Base-by-base conservation (phyloP, 768 basidiomycete species). In the Tubosaeta brunneosetosa region DNA sequence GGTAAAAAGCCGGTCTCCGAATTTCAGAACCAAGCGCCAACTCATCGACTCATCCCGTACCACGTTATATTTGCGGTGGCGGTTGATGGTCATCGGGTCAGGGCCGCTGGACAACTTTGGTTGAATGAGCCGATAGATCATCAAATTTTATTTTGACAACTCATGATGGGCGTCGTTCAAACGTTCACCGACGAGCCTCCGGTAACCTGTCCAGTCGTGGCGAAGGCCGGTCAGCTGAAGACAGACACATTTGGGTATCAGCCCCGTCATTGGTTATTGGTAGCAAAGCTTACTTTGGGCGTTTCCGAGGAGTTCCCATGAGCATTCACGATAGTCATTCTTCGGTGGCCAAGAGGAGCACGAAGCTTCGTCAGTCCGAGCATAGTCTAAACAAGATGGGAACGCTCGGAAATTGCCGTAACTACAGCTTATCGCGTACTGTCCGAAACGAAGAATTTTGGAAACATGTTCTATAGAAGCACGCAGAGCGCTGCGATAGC, bases 1-100 rank as follows among this genome's bases (percentile, higher is more conserved):
- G 22, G 63, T 57, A 61, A 66, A 60, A 58, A 51, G 40, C 50
- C 25, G 41, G n/a, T 40, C 22, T 22, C 49, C 27, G 31, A 52
- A 34, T 2, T 22, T 22, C 22, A 22, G 22, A 22, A 22, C 22
- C 22, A 22, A 22, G 22, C 22, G 22, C 22, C 22, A 22, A 22
- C 22, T 22, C 22, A 22, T 22, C 22, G 22, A 22, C 22, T 22
- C 22, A 22, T 22, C 22, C 22, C 22, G 22, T 22, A 49, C 33
- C 29, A 41, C 50, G 47, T 54, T 49, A 55, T 65, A 56, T 47
- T 17, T 32, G 40, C 27, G n/a, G 41, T 49, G 57, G 49, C 44
- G 27, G 44, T 43, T 47, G 46, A 34, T 8, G 41, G 47, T 37
- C 42, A 44, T 32, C 43, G 26, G 8, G 54, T 50, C 52, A 54